phyloP scores from a whole-genome alignment of 495 filamentous ascomycete species.

The Talaromyces liani region DNA sequence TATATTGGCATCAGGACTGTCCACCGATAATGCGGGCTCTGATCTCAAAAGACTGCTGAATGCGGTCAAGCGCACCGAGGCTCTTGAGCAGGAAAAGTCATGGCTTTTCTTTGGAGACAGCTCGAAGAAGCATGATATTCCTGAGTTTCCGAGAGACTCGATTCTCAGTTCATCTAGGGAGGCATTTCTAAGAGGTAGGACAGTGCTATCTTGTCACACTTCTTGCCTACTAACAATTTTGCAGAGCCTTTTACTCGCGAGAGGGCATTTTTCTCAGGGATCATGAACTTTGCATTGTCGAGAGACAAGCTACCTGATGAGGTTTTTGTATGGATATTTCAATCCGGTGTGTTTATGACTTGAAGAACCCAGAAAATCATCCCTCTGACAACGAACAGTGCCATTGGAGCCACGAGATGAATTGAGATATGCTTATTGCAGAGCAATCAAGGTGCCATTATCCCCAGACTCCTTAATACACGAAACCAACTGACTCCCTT shows the following conservation, averaged over 20 bases:
- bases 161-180: conserved; percentile 19
- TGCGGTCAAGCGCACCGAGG: conserved; percentile 71
- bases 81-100: conserved; percentile 46
- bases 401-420: conserved; percentile 51
- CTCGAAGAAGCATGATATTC: conserved; percentile 22
- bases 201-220: not conserved
- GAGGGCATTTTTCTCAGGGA: conserved; percentile 62
- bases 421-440: conserved; percentile 58
- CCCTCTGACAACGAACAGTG: conserved; percentile 25
- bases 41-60: conserved; percentile 53
- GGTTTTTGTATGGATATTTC: conserved; percentile 65
- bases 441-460: conserved; percentile 34
- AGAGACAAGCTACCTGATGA: conserved; percentile 57
- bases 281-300: conserved; percentile 51
- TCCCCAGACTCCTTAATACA: not conserved
- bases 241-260: conserved; percentile 43
- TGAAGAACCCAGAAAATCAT: not conserved
- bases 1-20: conserved; percentile 33
- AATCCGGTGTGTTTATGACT: conserved; percentile 39
- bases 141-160: conserved; percentile 27
- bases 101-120: conserved; percentile 61
- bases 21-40: conserved; percentile 46
- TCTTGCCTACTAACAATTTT: conserved; percentile 6
- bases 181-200: conserved; percentile 31
- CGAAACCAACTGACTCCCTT: not conserved